phyloP scores from a whole-genome alignment of 208 protist genomes.

The Trypanosomatidae sp. region DNA sequence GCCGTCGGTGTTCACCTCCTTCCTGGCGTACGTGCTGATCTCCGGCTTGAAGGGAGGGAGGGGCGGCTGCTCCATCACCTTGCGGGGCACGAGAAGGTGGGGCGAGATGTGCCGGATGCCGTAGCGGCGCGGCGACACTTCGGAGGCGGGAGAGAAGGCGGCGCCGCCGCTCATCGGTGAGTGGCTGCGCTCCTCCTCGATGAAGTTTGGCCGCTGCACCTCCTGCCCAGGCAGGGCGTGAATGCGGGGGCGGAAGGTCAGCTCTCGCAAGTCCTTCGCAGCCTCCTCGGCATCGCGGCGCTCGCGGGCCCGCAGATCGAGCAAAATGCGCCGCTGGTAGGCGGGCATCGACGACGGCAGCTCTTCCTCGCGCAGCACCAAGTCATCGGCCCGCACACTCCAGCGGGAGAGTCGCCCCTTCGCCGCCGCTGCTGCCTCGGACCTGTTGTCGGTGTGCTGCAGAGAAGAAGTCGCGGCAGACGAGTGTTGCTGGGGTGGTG shows the following conservation, averaged over 20 bases:
- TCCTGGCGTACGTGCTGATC: constrained; percentile 26
- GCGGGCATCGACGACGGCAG: constrained; percentile 35
- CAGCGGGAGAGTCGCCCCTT: too few species aligned
- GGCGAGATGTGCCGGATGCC: constrained; percentile 14
- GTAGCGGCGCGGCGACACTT: constrained; percentile 18
- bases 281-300: constrained; percentile 56
- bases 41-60: constrained; percentile 22
- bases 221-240: constrained; percentile 11
- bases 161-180: constrained; percentile 4
- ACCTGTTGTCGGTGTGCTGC: too few species aligned
- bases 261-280: constrained; percentile 37
- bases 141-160: constrained; percentile 12
- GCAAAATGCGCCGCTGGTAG: constrained; percentile 63
- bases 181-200: constrained; percentile 16
- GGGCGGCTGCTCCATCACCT: constrained; percentile 7
- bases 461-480: too few species aligned
- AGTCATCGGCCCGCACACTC: too few species aligned
- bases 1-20: constrained; percentile 8
- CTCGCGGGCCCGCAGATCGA: constrained; percentile 56
- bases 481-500: too few species aligned
- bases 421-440: too few species aligned
- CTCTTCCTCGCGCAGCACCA: constrained; percentile 18
- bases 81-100: constrained; percentile 17
- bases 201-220: neutral
- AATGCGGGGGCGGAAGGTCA: constrained; percentile 55